A percentile compares a stretch with the other conserved stretches of the same genome.
These are phyloP conservation scores for Chamaecrista fasciculata DNA, from an alignment of 306 rosid genomes.

Conservation along the genomic window DNA sequence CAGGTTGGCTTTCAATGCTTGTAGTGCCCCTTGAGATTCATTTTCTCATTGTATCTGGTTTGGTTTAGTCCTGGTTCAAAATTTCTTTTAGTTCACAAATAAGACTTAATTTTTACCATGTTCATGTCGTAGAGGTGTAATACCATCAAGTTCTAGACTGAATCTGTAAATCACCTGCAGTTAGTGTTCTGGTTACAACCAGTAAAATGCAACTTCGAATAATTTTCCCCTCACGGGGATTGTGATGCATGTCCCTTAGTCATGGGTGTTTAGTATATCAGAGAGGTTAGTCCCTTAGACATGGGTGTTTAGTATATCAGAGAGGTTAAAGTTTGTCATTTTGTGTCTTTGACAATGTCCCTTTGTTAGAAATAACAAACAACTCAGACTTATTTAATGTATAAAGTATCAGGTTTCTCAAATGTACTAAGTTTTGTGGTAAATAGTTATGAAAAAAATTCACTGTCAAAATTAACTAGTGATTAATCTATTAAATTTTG, in stretches of 20 bases:
- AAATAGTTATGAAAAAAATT: background rate
- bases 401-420: background rate
- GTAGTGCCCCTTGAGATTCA: conserved; percentile 21
- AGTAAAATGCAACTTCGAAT: no score
- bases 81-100: background rate
- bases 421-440: background rate
- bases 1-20: conserved; percentile 55
- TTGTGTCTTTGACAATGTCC: background rate
- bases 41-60: background rate
- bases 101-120: background rate
- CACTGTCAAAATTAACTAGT: background rate
- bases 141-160: background rate
- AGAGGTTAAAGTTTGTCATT: background rate
- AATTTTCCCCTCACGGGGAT: background rate
- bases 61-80: conserved; percentile 4
- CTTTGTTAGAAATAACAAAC: background rate
- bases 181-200: background rate
- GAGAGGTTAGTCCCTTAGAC: background rate
- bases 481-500: background rate
- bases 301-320: background rate
- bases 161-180: background rate
- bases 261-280: background rate
- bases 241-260: no score
- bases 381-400: background rate
- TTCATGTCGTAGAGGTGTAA: conserved; percentile 19